Conservation (phyloP, 2,329 filamentous ascomycete genomes). For the Sarocladiaceae sp. region DNA sequence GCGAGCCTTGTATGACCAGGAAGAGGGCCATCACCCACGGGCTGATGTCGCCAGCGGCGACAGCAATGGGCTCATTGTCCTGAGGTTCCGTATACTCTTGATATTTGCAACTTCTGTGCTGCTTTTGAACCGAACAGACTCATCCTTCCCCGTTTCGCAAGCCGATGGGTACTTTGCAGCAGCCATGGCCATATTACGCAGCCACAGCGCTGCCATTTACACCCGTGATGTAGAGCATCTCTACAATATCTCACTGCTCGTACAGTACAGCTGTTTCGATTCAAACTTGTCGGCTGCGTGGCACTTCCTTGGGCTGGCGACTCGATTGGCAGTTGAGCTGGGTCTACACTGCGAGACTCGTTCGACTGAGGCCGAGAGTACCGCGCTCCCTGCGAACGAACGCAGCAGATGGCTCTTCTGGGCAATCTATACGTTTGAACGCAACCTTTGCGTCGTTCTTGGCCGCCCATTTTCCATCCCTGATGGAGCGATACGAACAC, state of each 20-base stretch:
- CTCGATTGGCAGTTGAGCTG: slow-evolving; percentile 12
- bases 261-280: slow-evolving; percentile 12
- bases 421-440: slow-evolving; percentile 13
- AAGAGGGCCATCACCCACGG: neutral
- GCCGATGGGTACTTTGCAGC: slow-evolving; percentile 12
- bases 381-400: neutral
- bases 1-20: slow-evolving; percentile 7
- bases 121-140: slow-evolving; percentile 13
- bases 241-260: slow-evolving; percentile 11
- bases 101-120: slow-evolving; percentile 12
- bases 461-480: slow-evolving; percentile 13
- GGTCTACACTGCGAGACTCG: slow-evolving; percentile 10
- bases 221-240: slow-evolving; percentile 13
- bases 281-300: slow-evolving; percentile 13
- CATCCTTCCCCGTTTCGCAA: slow-evolving; percentile 10
- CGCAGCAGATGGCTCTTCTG: slow-evolving; percentile 13
- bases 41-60: neutral
- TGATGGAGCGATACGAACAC: slow-evolving; percentile 13
- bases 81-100: slow-evolving; percentile 10
- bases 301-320: slow-evolving; percentile 13
- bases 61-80: neutral
- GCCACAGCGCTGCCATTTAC: slow-evolving; percentile 10
- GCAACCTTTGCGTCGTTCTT: slow-evolving; percentile 14
- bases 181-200: slow-evolving; percentile 9
- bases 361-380: neutral